Base-by-base conservation (phyloP, 1,284 basidiomycete species). In the Moesziomyces aphidis region DNA sequence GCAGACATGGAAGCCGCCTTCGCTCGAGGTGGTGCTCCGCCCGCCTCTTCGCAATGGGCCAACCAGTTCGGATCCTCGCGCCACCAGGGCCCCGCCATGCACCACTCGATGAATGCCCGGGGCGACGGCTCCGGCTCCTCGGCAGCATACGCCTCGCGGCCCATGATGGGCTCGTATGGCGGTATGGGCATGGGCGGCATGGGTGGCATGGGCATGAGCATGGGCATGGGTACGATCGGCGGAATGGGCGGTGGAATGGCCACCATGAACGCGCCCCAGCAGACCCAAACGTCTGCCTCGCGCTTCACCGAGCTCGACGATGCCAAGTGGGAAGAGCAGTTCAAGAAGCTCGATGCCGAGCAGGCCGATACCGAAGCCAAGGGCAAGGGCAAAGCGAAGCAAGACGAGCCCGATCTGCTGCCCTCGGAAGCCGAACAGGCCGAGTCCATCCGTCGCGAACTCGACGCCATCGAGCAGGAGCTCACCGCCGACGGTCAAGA, bases 311-410 rank as follows among this genome's bases (percentile, higher is more conserved):
- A 84, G 55, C 71, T 83, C 28, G 76, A 81, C 53, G 75, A 84
- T 26, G 70, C 75, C 8, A 60, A 76, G 31, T 82, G 80, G 81
- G 78, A 84, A 48, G 83, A 78, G 50, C 73, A 84, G 48, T 83
- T 83, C 65, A 68, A 73, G 55, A 75, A 73, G 51, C 73, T 83
- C 28, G 82, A 83, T 45, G 79, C 58, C 5, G 76, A 74, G 51
- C 70, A 76, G 2, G 54, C 64, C 45, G 58, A 77, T 42, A 65
- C 60, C 55, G 74, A 82, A 49, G 68, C 62, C 55, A 82, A 82
- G 55, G 79, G 77, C 51, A 83, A 83, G 52, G 80, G 71, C 52
- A 76, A 76, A 53, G 76, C 68, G 9, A 66, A 61, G 50, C 66
- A 76, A 23, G 31, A 61, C 19, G 73, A 82, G 17, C 44, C 51